Percentiles rank a stretch among this genome's conserved stretches.
These are phyloP conservation scores for Irpex rosettiformis DNA, from an alignment of 1,284 basidiomycete species.

Conservation along the genomic window DNA sequence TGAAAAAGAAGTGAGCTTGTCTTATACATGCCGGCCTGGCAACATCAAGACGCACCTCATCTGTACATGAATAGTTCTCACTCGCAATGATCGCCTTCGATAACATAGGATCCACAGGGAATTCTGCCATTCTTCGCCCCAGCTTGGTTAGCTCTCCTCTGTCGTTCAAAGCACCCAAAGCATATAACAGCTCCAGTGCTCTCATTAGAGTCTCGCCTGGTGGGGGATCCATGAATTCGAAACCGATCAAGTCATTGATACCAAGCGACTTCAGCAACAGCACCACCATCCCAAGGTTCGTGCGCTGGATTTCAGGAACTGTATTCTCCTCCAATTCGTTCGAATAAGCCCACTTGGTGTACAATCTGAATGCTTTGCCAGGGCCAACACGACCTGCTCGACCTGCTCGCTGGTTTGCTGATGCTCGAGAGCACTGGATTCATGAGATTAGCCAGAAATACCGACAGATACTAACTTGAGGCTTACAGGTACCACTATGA, in stretches of 20 bases:
- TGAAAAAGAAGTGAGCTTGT: conserved; percentile 25
- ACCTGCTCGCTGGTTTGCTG: conserved; percentile 95
- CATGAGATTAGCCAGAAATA: conserved; percentile 33
- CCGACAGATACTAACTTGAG: too few species aligned
- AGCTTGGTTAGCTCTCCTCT: conserved; percentile 95
- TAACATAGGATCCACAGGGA: conserved; percentile 98
- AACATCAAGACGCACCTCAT: conserved; percentile 63
- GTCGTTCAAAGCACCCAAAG: conserved; percentile 94
- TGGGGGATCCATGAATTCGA: conserved; percentile 99
- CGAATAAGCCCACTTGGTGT: conserved; percentile 93
- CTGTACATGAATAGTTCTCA: conserved; percentile 93
- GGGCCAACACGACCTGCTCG: conserved; percentile 97
- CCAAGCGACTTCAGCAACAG: conserved; percentile 93
- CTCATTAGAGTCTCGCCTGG: conserved; percentile 98
- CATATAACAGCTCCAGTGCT: conserved; percentile 91
- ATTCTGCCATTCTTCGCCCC: conserved; percentile 97
- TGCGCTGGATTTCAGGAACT: conserved; percentile 97
- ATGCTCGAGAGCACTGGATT: conserved; percentile 81
- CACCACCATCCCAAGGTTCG: conserved; percentile 96
- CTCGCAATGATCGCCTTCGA: conserved; percentile 96
- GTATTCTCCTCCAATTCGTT: conserved; percentile 97
- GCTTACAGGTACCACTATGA: conserved; percentile 89
- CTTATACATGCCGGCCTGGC: neutral
- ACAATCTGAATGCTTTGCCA: conserved; percentile 97
- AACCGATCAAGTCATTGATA: conserved; percentile 96